These are phyloP conservation scores for Erodium chrysanthum DNA, from an alignment of 441 rosid species.

Conservation along the genomic window DNA sequence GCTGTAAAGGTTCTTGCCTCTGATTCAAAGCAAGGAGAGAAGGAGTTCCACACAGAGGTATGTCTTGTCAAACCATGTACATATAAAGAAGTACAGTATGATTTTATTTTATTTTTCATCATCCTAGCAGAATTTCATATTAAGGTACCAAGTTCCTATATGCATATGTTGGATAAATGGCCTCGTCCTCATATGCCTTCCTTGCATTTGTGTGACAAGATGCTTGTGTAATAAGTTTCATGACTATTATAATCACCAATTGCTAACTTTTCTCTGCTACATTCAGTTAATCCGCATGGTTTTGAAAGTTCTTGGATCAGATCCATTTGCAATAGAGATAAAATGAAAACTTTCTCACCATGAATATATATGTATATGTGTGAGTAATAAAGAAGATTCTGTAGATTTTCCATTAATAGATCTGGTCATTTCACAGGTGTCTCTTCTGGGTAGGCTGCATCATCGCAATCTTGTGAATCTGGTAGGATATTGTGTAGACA, in stretches of 20 bases:
- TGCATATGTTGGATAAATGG: conserved; percentile 3
- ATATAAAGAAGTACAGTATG: not conserved
- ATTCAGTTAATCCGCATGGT: not conserved
- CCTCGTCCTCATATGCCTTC: not conserved
- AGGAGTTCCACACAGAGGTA: conserved; percentile 94
- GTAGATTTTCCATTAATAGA: not conserved
- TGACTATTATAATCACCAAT: not conserved
- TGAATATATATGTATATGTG: not conserved
- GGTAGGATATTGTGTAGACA: conserved; percentile 77
- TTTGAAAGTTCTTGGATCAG: not conserved
- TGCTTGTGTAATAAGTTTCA: not conserved
- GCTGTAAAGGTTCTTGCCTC: conserved; percentile 94
- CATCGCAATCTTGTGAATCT: conserved; percentile 92
- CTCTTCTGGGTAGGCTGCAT: conserved; percentile 80
- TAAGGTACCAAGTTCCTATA: not conserved
- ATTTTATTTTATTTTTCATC: not conserved
- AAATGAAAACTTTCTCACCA: not conserved
- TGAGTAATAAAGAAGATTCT: not conserved
- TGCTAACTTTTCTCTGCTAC: not conserved
- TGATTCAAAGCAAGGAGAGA: conserved; percentile 84
- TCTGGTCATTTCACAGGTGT: conserved; percentile 39
- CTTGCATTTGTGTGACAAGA: not conserved
- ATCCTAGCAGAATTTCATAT: not conserved
- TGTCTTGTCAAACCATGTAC: conserved; percentile 6
- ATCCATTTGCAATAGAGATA: not conserved